These are phyloP conservation scores for Aspergillus leporis DNA, from an alignment of 495 filamentous ascomycete species.

Conservation along the genomic window DNA sequence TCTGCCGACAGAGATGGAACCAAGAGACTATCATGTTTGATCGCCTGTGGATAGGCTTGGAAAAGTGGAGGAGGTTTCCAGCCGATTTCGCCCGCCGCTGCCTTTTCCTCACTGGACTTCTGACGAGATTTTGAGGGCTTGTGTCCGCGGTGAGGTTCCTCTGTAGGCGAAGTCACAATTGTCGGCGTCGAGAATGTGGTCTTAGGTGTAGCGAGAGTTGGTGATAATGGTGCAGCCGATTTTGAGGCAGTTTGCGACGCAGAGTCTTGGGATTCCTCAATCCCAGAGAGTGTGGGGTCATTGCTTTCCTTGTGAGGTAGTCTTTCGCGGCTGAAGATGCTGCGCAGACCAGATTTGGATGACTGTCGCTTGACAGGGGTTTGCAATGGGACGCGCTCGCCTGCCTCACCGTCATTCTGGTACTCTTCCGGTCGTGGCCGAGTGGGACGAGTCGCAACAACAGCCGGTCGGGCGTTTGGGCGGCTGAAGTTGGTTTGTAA, in stretches of 20 bases:
- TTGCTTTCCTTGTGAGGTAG: slow-evolving; percentile 22
- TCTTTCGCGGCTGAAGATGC: slow-evolving; percentile 43
- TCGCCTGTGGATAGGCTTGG: slow-evolving; percentile 86
- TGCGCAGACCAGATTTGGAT: slow-evolving; percentile 43
- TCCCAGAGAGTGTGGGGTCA: slow-evolving; percentile 35
- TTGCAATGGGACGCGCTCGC: slow-evolving; percentile 36
- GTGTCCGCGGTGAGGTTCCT: slow-evolving; percentile 21
- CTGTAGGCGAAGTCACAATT: slow-evolving; percentile 30
- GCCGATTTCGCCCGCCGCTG: slow-evolving; percentile 29
- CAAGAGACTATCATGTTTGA: slow-evolving; percentile 54
- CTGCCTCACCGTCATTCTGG: slow-evolving; percentile 27
- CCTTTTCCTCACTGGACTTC: slow-evolving; percentile 23
- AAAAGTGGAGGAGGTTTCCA: slow-evolving; percentile 86
- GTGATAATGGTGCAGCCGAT: slow-evolving; percentile 27
- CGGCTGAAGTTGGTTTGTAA: slow-evolving; percentile 45
- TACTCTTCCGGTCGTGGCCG: slow-evolving; percentile 44
- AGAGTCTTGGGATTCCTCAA: slow-evolving; percentile 32
- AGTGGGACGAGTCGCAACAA: slow-evolving; percentile 20
- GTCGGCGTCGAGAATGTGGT: slow-evolving; percentile 31
- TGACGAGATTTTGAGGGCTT: slow-evolving; percentile 26
- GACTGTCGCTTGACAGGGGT: slow-evolving; percentile 37
- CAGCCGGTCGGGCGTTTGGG: slow-evolving; percentile 22
- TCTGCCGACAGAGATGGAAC: slow-evolving; percentile 55
- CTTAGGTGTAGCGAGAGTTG: slow-evolving; percentile 27
- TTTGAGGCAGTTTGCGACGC: slow-evolving; percentile 15